phyloP scores from a whole-genome alignment of 306 rosid species.

The Herpetospermum pedunculosum region DNA sequence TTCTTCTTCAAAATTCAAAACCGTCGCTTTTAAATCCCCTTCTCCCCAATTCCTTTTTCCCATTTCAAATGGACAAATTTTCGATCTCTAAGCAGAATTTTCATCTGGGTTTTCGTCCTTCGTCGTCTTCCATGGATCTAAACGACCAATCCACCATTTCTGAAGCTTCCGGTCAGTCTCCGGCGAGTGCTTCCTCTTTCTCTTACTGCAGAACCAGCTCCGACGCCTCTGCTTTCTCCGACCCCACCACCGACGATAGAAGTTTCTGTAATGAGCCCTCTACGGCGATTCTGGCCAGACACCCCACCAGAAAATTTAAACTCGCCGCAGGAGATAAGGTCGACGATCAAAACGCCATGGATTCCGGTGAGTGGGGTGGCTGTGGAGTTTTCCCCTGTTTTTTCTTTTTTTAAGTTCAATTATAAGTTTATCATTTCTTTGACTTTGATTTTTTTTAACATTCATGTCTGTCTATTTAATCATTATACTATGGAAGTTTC shows the following conservation, averaged over 20 bases:
- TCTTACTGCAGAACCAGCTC: constrained; percentile 50
- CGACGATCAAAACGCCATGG: constrained; percentile 43
- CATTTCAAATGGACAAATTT: constrained; percentile 38
- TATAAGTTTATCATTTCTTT: neutral
- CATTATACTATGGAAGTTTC: no score
- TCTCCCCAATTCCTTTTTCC: constrained; percentile 18
- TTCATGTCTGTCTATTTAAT: no score
- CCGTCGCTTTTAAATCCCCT: constrained; percentile 20
- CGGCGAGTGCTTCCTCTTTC: constrained; percentile 53
- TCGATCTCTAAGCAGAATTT: constrained; percentile 40
- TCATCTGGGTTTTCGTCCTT: constrained; percentile 48
- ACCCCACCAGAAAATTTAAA: constrained; percentile 36
- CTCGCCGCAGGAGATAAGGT: constrained; percentile 22
- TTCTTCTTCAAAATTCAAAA: constrained; percentile 34
- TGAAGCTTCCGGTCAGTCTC: constrained; percentile 53
- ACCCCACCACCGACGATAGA: constrained; percentile 36
- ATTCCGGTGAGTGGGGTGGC: constrained; percentile 40
- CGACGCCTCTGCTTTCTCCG: constrained; percentile 57
- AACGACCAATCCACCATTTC: constrained; percentile 39
- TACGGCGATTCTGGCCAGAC: constrained; percentile 37
- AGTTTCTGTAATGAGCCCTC: constrained; percentile 51
- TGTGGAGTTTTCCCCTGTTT: neutral
- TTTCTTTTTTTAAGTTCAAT: neutral
- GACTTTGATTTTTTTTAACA: neutral
- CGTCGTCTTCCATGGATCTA: constrained; percentile 62